These are phyloP conservation scores for Desmodesmus armatus DNA, from an alignment of 139 green algal species.

Conservation along the genomic window DNA sequence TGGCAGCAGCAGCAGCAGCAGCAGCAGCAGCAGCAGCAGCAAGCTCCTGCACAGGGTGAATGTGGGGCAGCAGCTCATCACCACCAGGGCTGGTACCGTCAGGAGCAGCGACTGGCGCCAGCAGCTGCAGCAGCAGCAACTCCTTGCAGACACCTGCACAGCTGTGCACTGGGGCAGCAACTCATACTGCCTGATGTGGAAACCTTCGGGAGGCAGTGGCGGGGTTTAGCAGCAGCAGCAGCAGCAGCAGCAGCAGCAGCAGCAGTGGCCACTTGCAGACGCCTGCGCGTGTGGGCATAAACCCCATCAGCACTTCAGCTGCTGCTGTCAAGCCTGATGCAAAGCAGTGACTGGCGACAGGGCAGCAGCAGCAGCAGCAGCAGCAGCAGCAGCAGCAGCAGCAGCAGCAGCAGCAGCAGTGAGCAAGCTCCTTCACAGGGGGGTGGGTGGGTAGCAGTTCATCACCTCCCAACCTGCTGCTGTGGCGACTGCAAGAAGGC, in stretches of 20 bases:
- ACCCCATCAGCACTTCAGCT: neutral
- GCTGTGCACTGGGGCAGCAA: neutral
- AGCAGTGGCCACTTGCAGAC: neutral
- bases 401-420: neutral
- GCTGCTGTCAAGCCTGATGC: neutral
- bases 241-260: neutral
- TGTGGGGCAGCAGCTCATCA: constrained; percentile 3
- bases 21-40: constrained; percentile 12
- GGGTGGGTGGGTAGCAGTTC: neutral
- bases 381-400: neutral
- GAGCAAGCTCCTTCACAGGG: neutral
- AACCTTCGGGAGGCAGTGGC: neutral
- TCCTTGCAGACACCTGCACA: constrained; percentile 14
- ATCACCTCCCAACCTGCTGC: neutral
- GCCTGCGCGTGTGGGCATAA: neutral
- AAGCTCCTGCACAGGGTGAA: neutral
- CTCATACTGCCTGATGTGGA: constrained; percentile 19
- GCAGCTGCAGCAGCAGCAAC: constrained; percentile 23
- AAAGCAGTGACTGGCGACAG: too few relatives aligned
- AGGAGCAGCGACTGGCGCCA: too few relatives aligned
- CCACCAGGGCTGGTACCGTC: too few relatives aligned
- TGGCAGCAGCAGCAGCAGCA: constrained; percentile 19
- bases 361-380: neutral
- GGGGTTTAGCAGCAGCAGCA: neutral
- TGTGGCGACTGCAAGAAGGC: neutral